phyloP scores from a whole-genome alignment of 2,329 filamentous ascomycete species.

The Phyllosticta capitalensis region DNA sequence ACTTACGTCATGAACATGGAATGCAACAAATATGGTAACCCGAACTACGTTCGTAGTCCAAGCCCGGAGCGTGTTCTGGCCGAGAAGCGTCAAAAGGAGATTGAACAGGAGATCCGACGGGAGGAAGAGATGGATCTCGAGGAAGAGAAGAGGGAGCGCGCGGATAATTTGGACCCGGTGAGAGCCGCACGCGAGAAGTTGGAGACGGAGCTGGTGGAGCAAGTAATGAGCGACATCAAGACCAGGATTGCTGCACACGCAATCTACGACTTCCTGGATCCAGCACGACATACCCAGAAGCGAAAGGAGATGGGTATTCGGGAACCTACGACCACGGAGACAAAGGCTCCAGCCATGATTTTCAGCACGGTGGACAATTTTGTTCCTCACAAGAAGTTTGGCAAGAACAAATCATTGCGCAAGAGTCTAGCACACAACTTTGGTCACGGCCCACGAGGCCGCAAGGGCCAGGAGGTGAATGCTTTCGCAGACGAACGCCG shows the following conservation, averaged over 20 bases:
- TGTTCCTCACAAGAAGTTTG: slow-evolving; percentile 5
- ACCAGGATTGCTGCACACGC: slow-evolving; percentile 74
- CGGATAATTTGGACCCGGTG: slow-evolving; percentile 84
- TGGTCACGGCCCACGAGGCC: background rate
- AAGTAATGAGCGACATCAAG: slow-evolving; percentile 80
- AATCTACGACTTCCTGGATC: slow-evolving; percentile 73
- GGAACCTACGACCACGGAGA: slow-evolving; percentile 50
- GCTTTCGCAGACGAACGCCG: slow-evolving; percentile 50
- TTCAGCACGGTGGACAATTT: slow-evolving; percentile 25
- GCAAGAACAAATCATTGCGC: slow-evolving; percentile 4
- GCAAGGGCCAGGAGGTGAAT: slow-evolving; percentile 23
- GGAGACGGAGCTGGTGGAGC: slow-evolving; percentile 71
- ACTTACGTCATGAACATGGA: slow-evolving; percentile 92
- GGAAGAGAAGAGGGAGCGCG: slow-evolving; percentile 80
- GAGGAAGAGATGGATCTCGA: slow-evolving; percentile 78
- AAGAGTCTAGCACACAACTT: slow-evolving; percentile 4
- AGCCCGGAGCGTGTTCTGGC: slow-evolving; percentile 41
- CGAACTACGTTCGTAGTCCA: slow-evolving; percentile 49
- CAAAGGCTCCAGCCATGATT: slow-evolving; percentile 45
- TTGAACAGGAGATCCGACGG: slow-evolving; percentile 53
- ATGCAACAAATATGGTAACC: slow-evolving; percentile 59
- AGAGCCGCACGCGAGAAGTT: slow-evolving; percentile 71
- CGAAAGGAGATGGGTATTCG: slow-evolving; percentile 69
- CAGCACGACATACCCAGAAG: slow-evolving; percentile 68
- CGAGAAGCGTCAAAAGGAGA: slow-evolving; percentile 49